phyloP scores from a whole-genome alignment of 2,329 filamentous ascomycete species.

The Neofusicoccum umdonicola region DNA sequence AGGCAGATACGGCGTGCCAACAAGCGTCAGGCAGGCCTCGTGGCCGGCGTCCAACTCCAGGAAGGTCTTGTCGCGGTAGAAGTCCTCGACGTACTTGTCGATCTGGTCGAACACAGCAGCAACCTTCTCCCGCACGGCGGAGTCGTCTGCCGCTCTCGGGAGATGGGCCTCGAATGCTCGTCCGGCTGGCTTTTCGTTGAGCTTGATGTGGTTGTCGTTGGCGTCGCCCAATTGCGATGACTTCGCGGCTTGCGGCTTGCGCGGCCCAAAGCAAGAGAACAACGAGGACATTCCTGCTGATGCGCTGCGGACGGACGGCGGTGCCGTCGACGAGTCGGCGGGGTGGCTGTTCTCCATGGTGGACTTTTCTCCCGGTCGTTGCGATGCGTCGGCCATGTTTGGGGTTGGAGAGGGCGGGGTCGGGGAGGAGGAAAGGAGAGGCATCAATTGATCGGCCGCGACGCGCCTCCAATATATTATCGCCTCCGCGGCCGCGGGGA shows the following conservation, averaged over 20 bases:
- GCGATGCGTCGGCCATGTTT: no score
- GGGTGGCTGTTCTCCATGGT: no score
- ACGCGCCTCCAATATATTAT: no score
- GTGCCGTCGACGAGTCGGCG: no score
- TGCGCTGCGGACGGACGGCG: no score
- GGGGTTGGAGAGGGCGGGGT: no score
- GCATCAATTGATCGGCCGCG: no score
- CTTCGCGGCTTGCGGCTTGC: background rate
- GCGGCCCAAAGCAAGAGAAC: slow-evolving; percentile 4
- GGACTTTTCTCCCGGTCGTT: no score
- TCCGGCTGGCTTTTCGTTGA: background rate
- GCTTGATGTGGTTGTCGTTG: background rate
- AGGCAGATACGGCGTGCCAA: slow-evolving; percentile 5
- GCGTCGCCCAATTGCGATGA: background rate
- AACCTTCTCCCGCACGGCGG: slow-evolving; percentile 24
- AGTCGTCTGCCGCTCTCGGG: slow-evolving; percentile 26
- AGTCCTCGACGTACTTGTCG: slow-evolving; percentile 30
- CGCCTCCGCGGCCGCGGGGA: no score
- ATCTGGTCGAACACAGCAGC: slow-evolving; percentile 27
- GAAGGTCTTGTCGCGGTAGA: slow-evolving; percentile 29
- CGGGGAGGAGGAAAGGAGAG: no score
- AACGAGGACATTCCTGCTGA: background rate
- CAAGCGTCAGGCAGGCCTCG: slow-evolving; percentile 6
- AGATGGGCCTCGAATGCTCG: slow-evolving; percentile 16
- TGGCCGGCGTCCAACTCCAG: background rate